Base-by-base conservation (phyloP, 2,329 filamentous ascomycete species). In the Penicillium sp. region DNA sequence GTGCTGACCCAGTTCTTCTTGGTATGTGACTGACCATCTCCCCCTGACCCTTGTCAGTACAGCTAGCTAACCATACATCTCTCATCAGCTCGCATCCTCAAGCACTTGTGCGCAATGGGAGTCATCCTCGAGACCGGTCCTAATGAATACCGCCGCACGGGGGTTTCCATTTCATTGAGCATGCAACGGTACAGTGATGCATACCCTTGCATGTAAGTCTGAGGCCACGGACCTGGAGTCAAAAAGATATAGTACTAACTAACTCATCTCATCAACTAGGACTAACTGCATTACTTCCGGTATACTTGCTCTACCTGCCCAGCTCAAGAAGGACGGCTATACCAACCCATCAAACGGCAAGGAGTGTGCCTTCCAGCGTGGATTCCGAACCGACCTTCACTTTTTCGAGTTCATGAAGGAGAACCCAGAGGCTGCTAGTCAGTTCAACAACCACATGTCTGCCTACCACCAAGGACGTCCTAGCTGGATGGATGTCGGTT, bases 81-180 rank as follows among this genome's bases (percentile, higher is more conserved):
- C 6, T 26, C 1, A 26, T 26, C 6, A 55, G 62, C 58, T 42
- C 66, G 68, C 4, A 50, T 69, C 26, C 53, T 69, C 39, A 64
- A 66, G 45, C 68, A 70, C 22, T 55, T 71, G 0, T 57, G 48
- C n/a, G 59, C 68, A 3, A 67, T 69, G 58, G 65, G 65, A 13
- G 62, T 65, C 17, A 55, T 71, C 38, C 49, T 52, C 2, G 67
- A 70, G 46, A 61, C 59, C 4, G 64, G 62, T 1, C 53, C 53
- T 2, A 61, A 69, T 48, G 57, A 63, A 34, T 71, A 71, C 47
- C 57, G 59, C 15, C 54, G 58, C 3, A 70, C 59, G 15, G 63
- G 63, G 31, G 64, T 68, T 44, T 58, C 66, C 2, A 67, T 46
- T 17, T 56, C 64, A 3, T 40, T 71, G 21, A 49, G 34, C 32